A percentile compares a stretch with the other conserved stretches of the same genome.
phyloP scores from a whole-genome alignment of 129 eudicot species.

The Flaveria ramosissima region DNA sequence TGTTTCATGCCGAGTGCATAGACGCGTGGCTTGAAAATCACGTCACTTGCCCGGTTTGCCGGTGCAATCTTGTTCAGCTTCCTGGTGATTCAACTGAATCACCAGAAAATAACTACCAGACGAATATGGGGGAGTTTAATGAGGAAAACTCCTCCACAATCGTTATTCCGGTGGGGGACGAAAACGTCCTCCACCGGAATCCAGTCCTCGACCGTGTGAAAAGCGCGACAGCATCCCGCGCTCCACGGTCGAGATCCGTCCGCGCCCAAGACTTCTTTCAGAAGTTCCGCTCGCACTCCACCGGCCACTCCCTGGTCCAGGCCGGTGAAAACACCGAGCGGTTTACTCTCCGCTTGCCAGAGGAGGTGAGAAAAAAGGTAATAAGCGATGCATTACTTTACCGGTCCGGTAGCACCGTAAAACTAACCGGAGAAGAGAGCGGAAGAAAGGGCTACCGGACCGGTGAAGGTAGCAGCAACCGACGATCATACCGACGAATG shows the following conservation, averaged over 20 bases:
- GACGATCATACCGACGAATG: slow-evolving; percentile 38
- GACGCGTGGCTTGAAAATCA: slow-evolving; percentile 7
- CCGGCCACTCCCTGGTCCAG: slow-evolving; percentile 75
- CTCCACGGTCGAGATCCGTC: slow-evolving; percentile 48
- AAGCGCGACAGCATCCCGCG: slow-evolving; percentile 18
- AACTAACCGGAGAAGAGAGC: slow-evolving; percentile 37
- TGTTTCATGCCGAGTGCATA: slow-evolving; percentile 4
- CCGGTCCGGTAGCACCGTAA: slow-evolving; percentile 61
- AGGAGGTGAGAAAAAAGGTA: slow-evolving; percentile 63
- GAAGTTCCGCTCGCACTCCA: slow-evolving; percentile 73
- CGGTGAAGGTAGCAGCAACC: slow-evolving; percentile 41
- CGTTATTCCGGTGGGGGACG: slow-evolving; percentile 31
- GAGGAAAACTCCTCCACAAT: too few relatives aligned
- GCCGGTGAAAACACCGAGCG: slow-evolving; percentile 70
- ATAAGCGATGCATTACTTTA: slow-evolving; percentile 51
- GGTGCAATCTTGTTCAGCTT: slow-evolving; percentile 51
- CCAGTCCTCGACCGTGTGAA: slow-evolving; percentile 31
- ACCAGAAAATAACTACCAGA: neutral
- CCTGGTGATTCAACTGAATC: slow-evolving; percentile 37
- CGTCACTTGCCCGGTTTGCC: slow-evolving; percentile 71
- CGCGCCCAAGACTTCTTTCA: slow-evolving; percentile 38
- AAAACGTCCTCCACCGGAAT: neutral
- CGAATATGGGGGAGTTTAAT: too few relatives aligned
- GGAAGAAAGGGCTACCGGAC: neutral
- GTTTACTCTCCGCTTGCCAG: slow-evolving; percentile 70